These are phyloP conservation scores for Pyrus pyrifolia DNA, from an alignment of 306 rosid genomes.

Conservation along the genomic window DNA sequence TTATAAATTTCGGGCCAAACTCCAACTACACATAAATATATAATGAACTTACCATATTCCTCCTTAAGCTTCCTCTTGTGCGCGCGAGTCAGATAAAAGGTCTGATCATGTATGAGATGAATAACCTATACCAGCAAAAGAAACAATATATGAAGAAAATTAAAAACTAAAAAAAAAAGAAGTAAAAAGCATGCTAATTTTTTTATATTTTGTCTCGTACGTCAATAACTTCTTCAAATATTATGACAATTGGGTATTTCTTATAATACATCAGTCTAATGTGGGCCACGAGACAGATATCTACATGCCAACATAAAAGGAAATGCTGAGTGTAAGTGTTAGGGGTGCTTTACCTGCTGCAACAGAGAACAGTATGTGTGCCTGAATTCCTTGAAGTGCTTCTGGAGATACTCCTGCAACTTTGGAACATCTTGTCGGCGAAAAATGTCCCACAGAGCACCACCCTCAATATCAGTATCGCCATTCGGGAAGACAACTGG, in stretches of 20 bases:
- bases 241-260: too few relatives aligned
- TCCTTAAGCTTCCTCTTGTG: slow-evolving; percentile 72
- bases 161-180: not conserved
- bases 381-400: slow-evolving; percentile 70
- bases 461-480: slow-evolving; percentile 28
- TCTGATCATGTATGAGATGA: slow-evolving; percentile 64
- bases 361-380: slow-evolving; percentile 48
- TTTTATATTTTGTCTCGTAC: too few relatives aligned
- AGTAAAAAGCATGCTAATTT: too few relatives aligned
- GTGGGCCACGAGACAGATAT: too few relatives aligned
- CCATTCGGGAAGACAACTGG: not conserved
- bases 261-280: too few relatives aligned
- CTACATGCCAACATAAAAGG: not conserved
- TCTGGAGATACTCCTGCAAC: slow-evolving; percentile 59
- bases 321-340: too few relatives aligned
- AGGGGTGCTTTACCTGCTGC: slow-evolving; percentile 41
- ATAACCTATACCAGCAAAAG: slow-evolving; percentile 31
- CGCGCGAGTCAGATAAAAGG: slow-evolving; percentile 49
- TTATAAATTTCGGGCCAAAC: not conserved
- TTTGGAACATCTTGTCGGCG: slow-evolving; percentile 63
- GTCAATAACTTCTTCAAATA: too few relatives aligned
- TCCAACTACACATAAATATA: not conserved
- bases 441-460: slow-evolving; percentile 86
- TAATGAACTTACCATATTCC: slow-evolving; percentile 53
- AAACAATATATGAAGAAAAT: not conserved